Evolutionary conservation across 768 basidiomycete genomes (phyloP), one percentile per base, ranked within the genome.

Genomic region (Naganishia onofrii): DNA sequence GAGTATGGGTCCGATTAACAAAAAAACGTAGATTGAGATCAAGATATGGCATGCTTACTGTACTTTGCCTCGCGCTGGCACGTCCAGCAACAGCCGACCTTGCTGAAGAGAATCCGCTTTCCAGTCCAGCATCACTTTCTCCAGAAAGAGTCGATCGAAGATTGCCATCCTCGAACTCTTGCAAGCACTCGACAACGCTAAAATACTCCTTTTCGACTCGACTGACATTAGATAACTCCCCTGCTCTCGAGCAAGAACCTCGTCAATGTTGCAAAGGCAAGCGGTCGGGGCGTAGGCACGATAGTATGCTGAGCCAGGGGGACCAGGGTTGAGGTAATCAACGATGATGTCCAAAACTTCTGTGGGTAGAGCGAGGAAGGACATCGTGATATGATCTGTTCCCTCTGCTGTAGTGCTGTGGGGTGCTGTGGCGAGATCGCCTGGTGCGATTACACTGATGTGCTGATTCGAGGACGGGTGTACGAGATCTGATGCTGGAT

Each of bases 281-380:
- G 55, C 31, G 19, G 55, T 56, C 32, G 9, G 31, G 32, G 28
- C 19, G 29, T 15, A 56, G 19, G 19, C 55, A 19, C 31, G 55
- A 56, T 28, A 29, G 55, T 56, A 29, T 19, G 7, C 5, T 4
- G 55, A 32, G 19, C 55, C 28, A 15, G 42, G 15, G 15, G 42
- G 42, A 42, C 42, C 42, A 17, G 42, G 42, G 17, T 56, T 56
- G 28, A 56, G 31, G 9, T 29, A 56, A 7, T 56, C 9, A 29
- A 32, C 31, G 55, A 56, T 56, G 26, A 29, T 28, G 4, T 56
- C 55, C 55, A 56, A 17, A 32, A 56, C 31, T 56, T 56, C 55
- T 29, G 28, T 32, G 8, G 55, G 55, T 10, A 56, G 17, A 17
- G 55, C 55, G 19, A 56, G 55, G 8, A 56, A 32, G 17, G 28